Base-by-base conservation (phyloP, 2,329 filamentous ascomycete species). In the Ophiognomonia clavigignenti-juglandacearum region DNA sequence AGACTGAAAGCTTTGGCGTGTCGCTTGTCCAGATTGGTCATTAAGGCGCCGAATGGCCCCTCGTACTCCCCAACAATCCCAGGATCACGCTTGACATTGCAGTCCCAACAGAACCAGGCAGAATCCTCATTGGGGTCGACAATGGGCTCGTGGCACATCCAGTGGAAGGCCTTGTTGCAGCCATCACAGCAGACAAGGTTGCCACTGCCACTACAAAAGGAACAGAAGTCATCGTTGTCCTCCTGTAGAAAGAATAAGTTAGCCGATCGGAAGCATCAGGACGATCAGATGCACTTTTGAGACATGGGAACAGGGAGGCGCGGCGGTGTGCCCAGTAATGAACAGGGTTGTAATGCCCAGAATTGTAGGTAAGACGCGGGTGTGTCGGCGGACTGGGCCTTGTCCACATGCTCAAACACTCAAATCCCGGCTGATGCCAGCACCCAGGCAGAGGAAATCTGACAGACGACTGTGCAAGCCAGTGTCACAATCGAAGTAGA, bases 161-260 rank as follows among this genome's bases (percentile, higher is more conserved):
- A 89, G 67, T 97, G 93, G 67, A 95, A 96, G 6, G 91, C 88
- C 56, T 88, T 82, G 51, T 85, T 80, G 69, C 93, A 98, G 53
- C 86, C 88, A 69, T 97, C 93, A 66, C 93, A 98, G 69, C 91
- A 96, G 55, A 97, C 77, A 53, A 98, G 78, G 57, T 89, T 82
- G 48, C 92, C 92, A 56, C 82, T 86, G 54, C 86, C 86, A 59
- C 85, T 82, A 69, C 93, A 98, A 38, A 89, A 82, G 52, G 85
- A 85, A 71, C 92, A 98, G 61, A 86, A 85, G 64, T 97, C 92
- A 64, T 93, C 88, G 65, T 95, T 95, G 53, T 96, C 85, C 56
- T 80, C 72, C 74, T 78, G 63, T 51, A 53, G 51, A 50, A 35
- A 49, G 19, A 4, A 18, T 20, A 42, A 39, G 46, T 52, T 37